These are phyloP conservation scores for Ambrosia hybrid DNA, from an alignment of 140 eudicot genomes.

Conservation along the genomic window DNA sequence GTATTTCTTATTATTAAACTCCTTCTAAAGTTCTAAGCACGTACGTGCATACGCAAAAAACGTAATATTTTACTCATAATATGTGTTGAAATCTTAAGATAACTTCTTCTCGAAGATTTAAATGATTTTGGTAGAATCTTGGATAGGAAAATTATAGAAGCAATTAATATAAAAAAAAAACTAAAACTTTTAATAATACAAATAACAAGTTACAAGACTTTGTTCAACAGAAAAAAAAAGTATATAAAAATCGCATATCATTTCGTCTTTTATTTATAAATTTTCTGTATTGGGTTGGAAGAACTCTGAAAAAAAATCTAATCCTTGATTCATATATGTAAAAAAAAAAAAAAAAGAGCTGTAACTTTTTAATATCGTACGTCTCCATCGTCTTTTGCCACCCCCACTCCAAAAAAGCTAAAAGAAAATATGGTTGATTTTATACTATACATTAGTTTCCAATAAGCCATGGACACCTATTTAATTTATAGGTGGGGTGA, in stretches of 20 bases:
- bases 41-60: too few species aligned
- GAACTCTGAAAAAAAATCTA: slow-evolving; percentile 2
- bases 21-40: too few species aligned
- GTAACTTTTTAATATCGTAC: neutral
- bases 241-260: neutral
- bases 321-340: neutral
- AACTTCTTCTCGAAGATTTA: neutral
- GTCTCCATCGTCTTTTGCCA: slow-evolving; percentile 44
- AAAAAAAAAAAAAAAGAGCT: neutral
- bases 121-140: neutral
- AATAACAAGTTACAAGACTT: too few species aligned
- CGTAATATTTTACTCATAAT: too few species aligned
- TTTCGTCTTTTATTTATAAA: neutral
- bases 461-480: slow-evolving; percentile 10
- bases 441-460: neutral
- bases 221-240: too few species aligned
- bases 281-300: neutral
- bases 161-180: neutral
- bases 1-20: too few species aligned
- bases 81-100: neutral
- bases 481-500: neutral
- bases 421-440: slow-evolving; percentile 18
- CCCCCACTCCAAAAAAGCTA: slow-evolving; percentile 43
- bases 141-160: slow-evolving; percentile 1
- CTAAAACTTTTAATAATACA: neutral